Conservation (phyloP, 805 yeast species). For the Danielozyma ontarioensis region DNA sequence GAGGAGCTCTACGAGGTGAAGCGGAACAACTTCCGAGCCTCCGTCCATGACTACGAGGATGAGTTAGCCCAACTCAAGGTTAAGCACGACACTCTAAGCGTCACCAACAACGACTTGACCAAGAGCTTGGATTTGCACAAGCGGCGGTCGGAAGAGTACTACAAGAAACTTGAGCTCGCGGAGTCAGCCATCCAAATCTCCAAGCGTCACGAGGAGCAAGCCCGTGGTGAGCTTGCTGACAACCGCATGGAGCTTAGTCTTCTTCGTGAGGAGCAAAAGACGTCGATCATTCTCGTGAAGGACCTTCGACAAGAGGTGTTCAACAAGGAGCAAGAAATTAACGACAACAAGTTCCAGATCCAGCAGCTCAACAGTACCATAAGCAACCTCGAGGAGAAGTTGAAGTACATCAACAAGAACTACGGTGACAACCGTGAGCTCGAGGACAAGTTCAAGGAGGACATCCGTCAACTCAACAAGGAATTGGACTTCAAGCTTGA, state of each 20-base stretch:
- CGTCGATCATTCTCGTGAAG: conserved; percentile 48
- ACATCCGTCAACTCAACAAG: conserved; percentile 48
- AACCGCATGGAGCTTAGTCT: conserved; percentile 37
- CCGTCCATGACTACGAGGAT: conserved; percentile 31
- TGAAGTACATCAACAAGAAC: conserved; percentile 46
- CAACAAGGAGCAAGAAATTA: conserved; percentile 49
- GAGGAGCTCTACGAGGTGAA: conserved; percentile 39
- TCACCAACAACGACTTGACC: conserved; percentile 52
- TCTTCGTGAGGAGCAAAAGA: conserved; percentile 47
- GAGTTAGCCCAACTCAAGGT: conserved; percentile 47
- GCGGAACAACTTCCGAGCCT: conserved; percentile 36
- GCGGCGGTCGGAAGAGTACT: conserved; percentile 68
- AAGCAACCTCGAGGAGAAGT: conserved; percentile 50
- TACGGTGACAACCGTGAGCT: conserved; percentile 33
- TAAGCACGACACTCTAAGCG: conserved; percentile 50
- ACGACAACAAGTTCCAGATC: conserved; percentile 53
- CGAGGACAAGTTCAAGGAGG: conserved; percentile 44
- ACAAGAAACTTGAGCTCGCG: conserved; percentile 67
- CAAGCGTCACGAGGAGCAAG: conserved; percentile 52
- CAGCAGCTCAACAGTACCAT: conserved; percentile 45
- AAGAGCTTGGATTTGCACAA: conserved; percentile 59
- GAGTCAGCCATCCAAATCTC: conserved; percentile 67
- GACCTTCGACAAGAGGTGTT: conserved; percentile 47
- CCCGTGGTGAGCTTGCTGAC: conserved; percentile 47
- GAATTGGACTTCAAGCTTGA: conserved; percentile 53